These are phyloP conservation scores for Rhytidhysteron rufulum DNA, from an alignment of 2,329 filamentous ascomycete genomes.

Conservation along the genomic window DNA sequence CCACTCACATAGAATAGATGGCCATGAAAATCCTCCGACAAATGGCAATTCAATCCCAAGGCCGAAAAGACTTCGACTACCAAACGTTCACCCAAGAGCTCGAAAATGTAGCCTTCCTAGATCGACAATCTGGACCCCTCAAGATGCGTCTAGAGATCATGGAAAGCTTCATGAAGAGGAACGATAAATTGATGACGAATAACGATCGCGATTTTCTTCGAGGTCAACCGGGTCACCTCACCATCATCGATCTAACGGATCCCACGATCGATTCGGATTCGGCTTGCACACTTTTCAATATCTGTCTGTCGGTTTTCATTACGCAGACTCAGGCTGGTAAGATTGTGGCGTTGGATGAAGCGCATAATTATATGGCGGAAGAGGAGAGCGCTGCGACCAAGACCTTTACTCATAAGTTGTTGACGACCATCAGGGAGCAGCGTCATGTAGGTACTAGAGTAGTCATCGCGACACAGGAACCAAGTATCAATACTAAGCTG, in stretches of 20 bases:
- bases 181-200: neutral
- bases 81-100: constrained; percentile 40
- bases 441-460: constrained; percentile 65
- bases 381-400: constrained; percentile 50
- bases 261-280: constrained; percentile 64
- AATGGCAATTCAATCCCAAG: constrained; percentile 8
- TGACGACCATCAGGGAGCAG: constrained; percentile 64
- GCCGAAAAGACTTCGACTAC: constrained; percentile 52
- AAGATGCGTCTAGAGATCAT: constrained; percentile 58
- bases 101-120: constrained; percentile 37
- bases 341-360: constrained; percentile 70
- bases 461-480: constrained; percentile 74
- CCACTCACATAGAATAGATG: constrained; percentile 1
- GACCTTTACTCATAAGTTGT: constrained; percentile 58
- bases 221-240: constrained; percentile 49
- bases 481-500: constrained; percentile 64
- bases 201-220: constrained; percentile 8
- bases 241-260: constrained; percentile 69
- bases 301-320: constrained; percentile 64
- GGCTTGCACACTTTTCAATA: constrained; percentile 70
- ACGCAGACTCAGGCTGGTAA: constrained; percentile 45
- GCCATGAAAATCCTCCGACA: constrained; percentile 12
- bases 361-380: constrained; percentile 67
- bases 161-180: constrained; percentile 58
- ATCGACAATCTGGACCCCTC: constrained; percentile 53